A percentile compares a stretch with the other conserved stretches of the same genome.
These are phyloP conservation scores for Orbilia brochopaga DNA, from an alignment of 2,329 filamentous ascomycete genomes.

Conservation along the genomic window DNA sequence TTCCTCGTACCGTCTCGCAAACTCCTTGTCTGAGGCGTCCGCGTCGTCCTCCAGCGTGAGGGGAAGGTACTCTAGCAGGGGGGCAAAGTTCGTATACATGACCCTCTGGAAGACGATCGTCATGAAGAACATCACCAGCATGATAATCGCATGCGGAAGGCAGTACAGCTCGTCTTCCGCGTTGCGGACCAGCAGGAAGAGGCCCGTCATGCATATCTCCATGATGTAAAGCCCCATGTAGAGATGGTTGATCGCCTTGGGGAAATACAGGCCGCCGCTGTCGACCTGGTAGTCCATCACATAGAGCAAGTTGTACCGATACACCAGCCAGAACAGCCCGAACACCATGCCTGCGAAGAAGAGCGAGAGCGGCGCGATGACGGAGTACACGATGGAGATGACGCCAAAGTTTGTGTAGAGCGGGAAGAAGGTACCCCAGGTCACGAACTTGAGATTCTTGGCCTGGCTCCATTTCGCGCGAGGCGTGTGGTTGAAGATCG, in stretches of 20 bases:
- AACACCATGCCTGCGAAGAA: slow-evolving; percentile 95
- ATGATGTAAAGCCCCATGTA: slow-evolving; percentile 78
- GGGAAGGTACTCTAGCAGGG: slow-evolving; percentile 84
- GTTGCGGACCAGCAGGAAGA: slow-evolving; percentile 64
- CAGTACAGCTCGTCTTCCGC: slow-evolving; percentile 62
- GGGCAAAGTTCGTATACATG: slow-evolving; percentile 81
- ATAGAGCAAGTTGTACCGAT: slow-evolving; percentile 96
- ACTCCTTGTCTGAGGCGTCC: slow-evolving; percentile 85
- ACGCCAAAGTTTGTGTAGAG: slow-evolving; percentile 96
- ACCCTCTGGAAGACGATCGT: slow-evolving; percentile 80
- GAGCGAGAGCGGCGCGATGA: slow-evolving; percentile 87
- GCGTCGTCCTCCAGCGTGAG: slow-evolving; percentile 97
- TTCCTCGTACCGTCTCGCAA: slow-evolving; percentile 76
- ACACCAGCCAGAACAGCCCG: slow-evolving; percentile 86
- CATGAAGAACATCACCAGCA: slow-evolving; percentile 75
- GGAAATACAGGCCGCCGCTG: slow-evolving; percentile 91
- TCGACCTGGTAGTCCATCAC: slow-evolving; percentile 88
- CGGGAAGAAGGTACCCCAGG: slow-evolving; percentile 93
- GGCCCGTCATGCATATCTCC: slow-evolving; percentile 83
- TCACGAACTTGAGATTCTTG: slow-evolving; percentile 75
- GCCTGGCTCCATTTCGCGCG: slow-evolving; percentile 84
- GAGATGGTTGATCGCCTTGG: slow-evolving; percentile 91
- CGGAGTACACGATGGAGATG: slow-evolving; percentile 85
- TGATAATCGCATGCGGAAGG: slow-evolving; percentile 78
- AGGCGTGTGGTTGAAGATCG: slow-evolving; percentile 80